These are phyloP conservation scores for Bipolaris victoriae DNA, from an alignment of 2,329 filamentous ascomycete species.

Conservation along the genomic window DNA sequence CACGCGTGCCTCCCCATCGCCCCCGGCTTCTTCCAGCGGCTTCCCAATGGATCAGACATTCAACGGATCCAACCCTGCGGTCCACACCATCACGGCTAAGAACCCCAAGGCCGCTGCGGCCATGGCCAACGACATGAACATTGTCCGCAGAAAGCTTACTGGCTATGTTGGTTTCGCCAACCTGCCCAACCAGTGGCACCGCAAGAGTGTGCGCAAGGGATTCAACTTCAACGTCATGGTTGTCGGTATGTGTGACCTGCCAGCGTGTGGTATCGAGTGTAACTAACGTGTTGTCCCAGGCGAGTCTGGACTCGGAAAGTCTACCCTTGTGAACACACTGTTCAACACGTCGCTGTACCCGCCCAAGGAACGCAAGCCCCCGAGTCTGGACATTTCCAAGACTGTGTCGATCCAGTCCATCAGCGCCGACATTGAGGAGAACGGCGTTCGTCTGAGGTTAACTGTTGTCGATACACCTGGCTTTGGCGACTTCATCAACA, in stretches of 20 bases:
- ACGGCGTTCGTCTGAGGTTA: slow-evolving; percentile 91
- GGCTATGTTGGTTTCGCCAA: slow-evolving; percentile 99
- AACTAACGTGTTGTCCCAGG: slow-evolving; percentile 60
- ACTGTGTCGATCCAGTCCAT: slow-evolving; percentile 62
- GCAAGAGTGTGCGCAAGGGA: slow-evolving; percentile 99
- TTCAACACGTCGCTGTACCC: slow-evolving; percentile 99
- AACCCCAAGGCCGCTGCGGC: slow-evolving; percentile 64
- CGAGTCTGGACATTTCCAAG: slow-evolving; percentile 97
- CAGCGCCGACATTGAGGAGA: slow-evolving; percentile 83
- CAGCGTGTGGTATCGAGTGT: background rate
- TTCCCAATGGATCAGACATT: slow-evolving; percentile 65
- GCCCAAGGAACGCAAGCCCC: slow-evolving; percentile 96
- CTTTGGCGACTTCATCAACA: slow-evolving; percentile 99
- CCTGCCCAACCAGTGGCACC: slow-evolving; percentile 99
- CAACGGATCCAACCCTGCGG: slow-evolving; percentile 53
- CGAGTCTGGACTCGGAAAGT: slow-evolving; percentile 99
- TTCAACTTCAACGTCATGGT: slow-evolving; percentile 99
- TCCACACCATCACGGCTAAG: slow-evolving; percentile 68
- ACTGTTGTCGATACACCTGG: slow-evolving; percentile 98
- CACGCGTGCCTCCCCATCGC: slow-evolving; percentile 55
- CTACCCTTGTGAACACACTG: slow-evolving; percentile 96
- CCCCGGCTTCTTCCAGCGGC: slow-evolving; percentile 56
- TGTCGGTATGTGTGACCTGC: slow-evolving; percentile 74
- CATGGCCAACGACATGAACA: slow-evolving; percentile 72
- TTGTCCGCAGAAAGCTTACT: slow-evolving; percentile 96